These are phyloP conservation scores for Cercospora sesami DNA, from an alignment of 2,329 filamentous ascomycete species.

Conservation along the genomic window DNA sequence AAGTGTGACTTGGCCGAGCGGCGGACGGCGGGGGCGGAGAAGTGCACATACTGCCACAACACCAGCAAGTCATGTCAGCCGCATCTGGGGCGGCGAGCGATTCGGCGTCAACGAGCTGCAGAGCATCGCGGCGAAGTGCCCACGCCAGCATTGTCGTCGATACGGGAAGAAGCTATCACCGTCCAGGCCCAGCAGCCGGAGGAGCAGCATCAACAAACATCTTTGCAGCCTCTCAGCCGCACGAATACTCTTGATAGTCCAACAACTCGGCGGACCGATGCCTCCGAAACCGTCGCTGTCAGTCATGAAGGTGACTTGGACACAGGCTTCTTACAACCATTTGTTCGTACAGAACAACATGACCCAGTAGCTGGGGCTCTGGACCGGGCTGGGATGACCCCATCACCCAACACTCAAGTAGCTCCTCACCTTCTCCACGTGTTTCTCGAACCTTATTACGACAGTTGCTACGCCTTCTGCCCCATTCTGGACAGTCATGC, in stretches of 20 bases:
- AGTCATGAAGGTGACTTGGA: background rate
- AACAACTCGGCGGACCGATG: background rate
- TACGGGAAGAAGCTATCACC: background rate
- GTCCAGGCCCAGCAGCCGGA: background rate
- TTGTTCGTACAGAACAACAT: background rate
- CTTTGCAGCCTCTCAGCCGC: background rate
- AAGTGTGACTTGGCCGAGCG: conserved; percentile 15
- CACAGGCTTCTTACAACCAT: background rate
- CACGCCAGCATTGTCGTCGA: background rate
- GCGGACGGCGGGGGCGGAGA: conserved; percentile 2
- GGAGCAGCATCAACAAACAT: background rate
- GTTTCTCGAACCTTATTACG: background rate
- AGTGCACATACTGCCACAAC: conserved; percentile 13
- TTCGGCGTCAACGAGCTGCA: background rate
- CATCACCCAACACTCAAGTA: background rate
- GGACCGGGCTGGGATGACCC: background rate
- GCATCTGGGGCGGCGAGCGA: background rate
- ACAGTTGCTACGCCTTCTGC: background rate
- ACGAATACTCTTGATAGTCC: background rate
- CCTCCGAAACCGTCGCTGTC: background rate
- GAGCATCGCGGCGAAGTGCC: background rate
- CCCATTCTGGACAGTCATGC: background rate
- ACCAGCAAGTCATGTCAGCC: conserved; percentile 2
- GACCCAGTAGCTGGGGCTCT: background rate
- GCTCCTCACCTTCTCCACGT: background rate